phyloP scores from a whole-genome alignment of 2,329 filamentous ascomycete genomes.

The Cladosporium sp. region DNA sequence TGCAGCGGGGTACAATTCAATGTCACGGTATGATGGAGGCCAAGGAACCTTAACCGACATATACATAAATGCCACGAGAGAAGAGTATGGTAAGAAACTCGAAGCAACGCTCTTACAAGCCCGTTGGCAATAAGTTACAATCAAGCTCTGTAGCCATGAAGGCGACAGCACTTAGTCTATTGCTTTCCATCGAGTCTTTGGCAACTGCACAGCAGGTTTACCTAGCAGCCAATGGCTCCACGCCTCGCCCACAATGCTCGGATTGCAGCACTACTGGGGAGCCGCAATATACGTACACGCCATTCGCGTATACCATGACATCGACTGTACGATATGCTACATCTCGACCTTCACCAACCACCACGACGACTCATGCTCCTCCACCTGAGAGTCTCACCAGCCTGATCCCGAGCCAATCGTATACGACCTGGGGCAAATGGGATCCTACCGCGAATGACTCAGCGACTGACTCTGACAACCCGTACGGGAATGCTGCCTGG shows the following conservation, averaged over 20 bases:
- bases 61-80: not conserved
- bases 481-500: slow-evolving; percentile 44
- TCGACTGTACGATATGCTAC: slow-evolving; percentile 42
- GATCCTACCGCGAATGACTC: slow-evolving; percentile 37
- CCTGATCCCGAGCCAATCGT: slow-evolving; percentile 39
- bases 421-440: slow-evolving; percentile 47
- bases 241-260: slow-evolving; percentile 33
- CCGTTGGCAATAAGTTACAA: not conserved
- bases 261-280: slow-evolving; percentile 24
- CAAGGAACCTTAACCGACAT: not conserved
- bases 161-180: not conserved
- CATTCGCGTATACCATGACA: slow-evolving; percentile 41
- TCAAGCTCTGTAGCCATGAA: slow-evolving; percentile 3
- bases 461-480: slow-evolving; percentile 37
- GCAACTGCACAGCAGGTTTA: slow-evolving; percentile 38
- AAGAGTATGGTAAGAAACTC: not conserved
- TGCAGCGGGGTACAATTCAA: slow-evolving; percentile 1
- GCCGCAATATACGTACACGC: slow-evolving; percentile 33
- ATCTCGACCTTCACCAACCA: slow-evolving; percentile 34
- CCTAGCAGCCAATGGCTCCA: slow-evolving; percentile 33
- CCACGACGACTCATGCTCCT: slow-evolving; percentile 39
- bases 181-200: not conserved
- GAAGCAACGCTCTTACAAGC: not conserved
- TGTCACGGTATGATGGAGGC: slow-evolving; percentile 10
- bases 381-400: slow-evolving; percentile 38